Percentiles rank a stretch among this genome's conserved stretches.
These are phyloP conservation scores for Neospora caninum DNA, from an alignment of 169 alveolate genomes.

Conservation along the genomic window DNA sequence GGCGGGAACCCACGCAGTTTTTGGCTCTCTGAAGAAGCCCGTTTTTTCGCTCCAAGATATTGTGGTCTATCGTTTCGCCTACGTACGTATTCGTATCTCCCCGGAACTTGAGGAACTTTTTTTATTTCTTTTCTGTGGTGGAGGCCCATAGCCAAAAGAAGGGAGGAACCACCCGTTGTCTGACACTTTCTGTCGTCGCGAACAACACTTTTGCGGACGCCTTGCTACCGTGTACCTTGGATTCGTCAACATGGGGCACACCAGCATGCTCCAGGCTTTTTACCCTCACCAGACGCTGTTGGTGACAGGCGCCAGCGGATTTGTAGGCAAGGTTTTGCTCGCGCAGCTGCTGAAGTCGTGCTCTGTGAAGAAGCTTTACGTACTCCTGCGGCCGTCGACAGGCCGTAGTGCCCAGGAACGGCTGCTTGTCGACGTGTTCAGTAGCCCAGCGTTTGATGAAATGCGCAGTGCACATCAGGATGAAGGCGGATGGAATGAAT, in stretches of 20 bases:
- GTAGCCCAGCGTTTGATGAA: slow-evolving; percentile 43
- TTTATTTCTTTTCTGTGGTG: no score
- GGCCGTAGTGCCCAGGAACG: slow-evolving; percentile 45
- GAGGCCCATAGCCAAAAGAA: no score
- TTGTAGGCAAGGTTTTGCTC: slow-evolving; percentile 30
- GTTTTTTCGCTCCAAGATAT: not conserved
- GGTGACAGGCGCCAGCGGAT: slow-evolving; percentile 44
- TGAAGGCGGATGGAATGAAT: not conserved
- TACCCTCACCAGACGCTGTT: slow-evolving; percentile 13
- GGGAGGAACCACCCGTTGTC: no score
- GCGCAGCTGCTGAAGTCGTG: slow-evolving; percentile 31
- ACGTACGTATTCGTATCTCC: no score
- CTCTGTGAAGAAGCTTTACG: not conserved
- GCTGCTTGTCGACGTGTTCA: not conserved
- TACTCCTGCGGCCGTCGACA: slow-evolving; percentile 34
- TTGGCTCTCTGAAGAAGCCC: not conserved
- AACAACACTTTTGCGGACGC: no score
- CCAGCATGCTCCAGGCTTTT: not conserved
- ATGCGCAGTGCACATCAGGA: not conserved
- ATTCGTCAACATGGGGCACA: not conserved
- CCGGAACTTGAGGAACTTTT: no score
- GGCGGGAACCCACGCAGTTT: not conserved
- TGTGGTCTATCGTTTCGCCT: no score
- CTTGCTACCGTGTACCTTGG: not conserved
- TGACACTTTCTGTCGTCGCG: no score